Percentiles rank a stretch among this genome's conserved stretches.
Conservation (phyloP, 257 asterid genomes). For the Primulina tabacum region DNA sequence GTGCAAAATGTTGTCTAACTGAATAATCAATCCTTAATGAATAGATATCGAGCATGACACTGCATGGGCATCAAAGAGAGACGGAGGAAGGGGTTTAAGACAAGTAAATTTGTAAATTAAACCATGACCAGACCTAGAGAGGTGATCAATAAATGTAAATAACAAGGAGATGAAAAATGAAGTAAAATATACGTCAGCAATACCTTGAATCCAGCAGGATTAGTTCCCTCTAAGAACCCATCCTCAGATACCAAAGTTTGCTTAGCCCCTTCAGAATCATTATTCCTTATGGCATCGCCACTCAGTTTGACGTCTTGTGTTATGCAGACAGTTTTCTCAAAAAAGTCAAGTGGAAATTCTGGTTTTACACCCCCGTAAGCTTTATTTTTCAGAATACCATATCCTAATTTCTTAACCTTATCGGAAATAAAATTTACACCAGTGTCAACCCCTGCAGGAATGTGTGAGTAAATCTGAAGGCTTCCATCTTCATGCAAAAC, state of each 20-base stretch:
- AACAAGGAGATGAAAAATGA: conserved; percentile 21
- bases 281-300: conserved; percentile 86
- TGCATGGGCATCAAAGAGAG: not conserved
- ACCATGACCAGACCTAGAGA: conserved; percentile 12
- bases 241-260: conserved; percentile 94
- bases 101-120: conserved; percentile 9
- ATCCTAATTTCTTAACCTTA: conserved; percentile 84
- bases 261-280: conserved; percentile 92
- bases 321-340: conserved; percentile 83
- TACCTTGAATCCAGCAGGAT: conserved; percentile 94
- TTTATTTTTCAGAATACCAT: conserved; percentile 82
- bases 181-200: conserved; percentile 8
- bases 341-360: conserved; percentile 93
- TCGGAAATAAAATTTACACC: conserved; percentile 65
- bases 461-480: conserved; percentile 89
- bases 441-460: conserved; percentile 67
- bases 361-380: conserved; percentile 89
- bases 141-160: not conserved
- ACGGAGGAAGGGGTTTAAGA: not conserved
- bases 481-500: conserved; percentile 98
- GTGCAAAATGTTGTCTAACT: too few species aligned
- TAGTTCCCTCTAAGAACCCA: conserved; percentile 90
- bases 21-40: not conserved
- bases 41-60: not conserved
- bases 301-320: conserved; percentile 86